Evolutionary conservation across 768 basidiomycete genomes (phyloP).

Genomic region (Paxillus rubicundulus): DNA sequence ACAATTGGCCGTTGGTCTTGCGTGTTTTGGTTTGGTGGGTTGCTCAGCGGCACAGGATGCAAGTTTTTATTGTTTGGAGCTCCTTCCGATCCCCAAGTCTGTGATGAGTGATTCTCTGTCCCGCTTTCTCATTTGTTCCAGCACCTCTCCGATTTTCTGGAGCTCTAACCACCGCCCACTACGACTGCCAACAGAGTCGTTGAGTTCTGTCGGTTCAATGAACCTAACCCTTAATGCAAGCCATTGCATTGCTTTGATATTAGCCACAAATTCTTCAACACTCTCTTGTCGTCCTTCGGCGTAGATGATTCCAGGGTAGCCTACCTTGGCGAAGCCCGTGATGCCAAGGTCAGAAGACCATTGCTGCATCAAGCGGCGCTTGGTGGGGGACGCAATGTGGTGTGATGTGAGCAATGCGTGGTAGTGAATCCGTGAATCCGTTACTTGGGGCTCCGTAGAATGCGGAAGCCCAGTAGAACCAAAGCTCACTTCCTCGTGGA

Average conservation of each 20-base stretch:
- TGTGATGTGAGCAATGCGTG: slow-evolving; percentile 74
- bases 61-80: slow-evolving; percentile 3
- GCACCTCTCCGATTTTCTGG: slow-evolving; percentile 66
- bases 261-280: slow-evolving; percentile 61
- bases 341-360: slow-evolving; percentile 57
- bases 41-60: background rate
- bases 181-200: background rate
- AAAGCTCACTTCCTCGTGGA: slow-evolving; percentile 41
- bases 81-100: slow-evolving; percentile 64
- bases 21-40: background rate
- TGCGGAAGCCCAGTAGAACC: background rate
- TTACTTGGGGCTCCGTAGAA: background rate
- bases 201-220: slow-evolving; percentile 29
- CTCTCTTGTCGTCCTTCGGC: slow-evolving; percentile 52
- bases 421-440: slow-evolving; percentile 23
- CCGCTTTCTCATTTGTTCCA: slow-evolving; percentile 61
- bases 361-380: slow-evolving; percentile 53
- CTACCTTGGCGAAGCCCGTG: slow-evolving; percentile 69
- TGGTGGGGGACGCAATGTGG: slow-evolving; percentile 63
- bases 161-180: slow-evolving; percentile 53
- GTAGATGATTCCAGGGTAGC: slow-evolving; percentile 75
- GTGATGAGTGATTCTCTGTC: slow-evolving; percentile 55
- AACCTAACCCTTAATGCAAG: slow-evolving; percentile 65
- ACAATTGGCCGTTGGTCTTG: slow-evolving; percentile 8
- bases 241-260: slow-evolving; percentile 79